These are phyloP conservation scores for Debaryomyces sp. DNA, from an alignment of 1,139 yeast genomes.

Conservation along the genomic window DNA sequence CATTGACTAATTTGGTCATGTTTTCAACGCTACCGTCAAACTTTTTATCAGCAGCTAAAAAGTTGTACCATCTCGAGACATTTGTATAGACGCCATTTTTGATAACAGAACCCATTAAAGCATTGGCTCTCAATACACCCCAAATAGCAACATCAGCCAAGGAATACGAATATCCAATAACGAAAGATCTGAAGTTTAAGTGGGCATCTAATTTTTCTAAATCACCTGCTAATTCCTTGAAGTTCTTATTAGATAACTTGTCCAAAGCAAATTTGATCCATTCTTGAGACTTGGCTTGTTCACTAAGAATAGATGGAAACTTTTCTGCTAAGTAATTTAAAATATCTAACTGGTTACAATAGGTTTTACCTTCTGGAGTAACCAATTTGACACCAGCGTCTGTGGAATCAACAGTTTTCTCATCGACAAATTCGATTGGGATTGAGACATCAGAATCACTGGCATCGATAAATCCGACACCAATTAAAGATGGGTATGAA, in stretches of 20 bases:
- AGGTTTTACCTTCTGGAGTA: conserved; percentile 48
- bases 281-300: conserved; percentile 39
- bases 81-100: conserved; percentile 52
- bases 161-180: conserved; percentile 66
- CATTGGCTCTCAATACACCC: conserved; percentile 93
- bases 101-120: conserved; percentile 87
- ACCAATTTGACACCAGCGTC: conserved; percentile 46
- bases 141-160: conserved; percentile 86
- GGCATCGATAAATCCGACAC: conserved; percentile 72
- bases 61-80: conserved; percentile 91
- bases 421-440: conserved; percentile 68
- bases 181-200: conserved; percentile 81
- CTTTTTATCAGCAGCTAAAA: conserved; percentile 58
- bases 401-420: conserved; percentile 47
- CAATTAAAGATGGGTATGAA: conserved; percentile 80
- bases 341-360: conserved; percentile 46
- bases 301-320: conserved; percentile 43
- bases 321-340: conserved; percentile 48
- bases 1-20: conserved; percentile 68
- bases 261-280: conserved; percentile 75
- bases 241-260: conserved; percentile 78
- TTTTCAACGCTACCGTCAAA: conserved; percentile 74
- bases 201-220: conserved; percentile 82
- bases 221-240: conserved; percentile 77
- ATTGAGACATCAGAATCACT: conserved; percentile 49